Evolutionary conservation across 1,284 basidiomycete species (phyloP).

Genomic region (Agroathelia rolfsii): DNA sequence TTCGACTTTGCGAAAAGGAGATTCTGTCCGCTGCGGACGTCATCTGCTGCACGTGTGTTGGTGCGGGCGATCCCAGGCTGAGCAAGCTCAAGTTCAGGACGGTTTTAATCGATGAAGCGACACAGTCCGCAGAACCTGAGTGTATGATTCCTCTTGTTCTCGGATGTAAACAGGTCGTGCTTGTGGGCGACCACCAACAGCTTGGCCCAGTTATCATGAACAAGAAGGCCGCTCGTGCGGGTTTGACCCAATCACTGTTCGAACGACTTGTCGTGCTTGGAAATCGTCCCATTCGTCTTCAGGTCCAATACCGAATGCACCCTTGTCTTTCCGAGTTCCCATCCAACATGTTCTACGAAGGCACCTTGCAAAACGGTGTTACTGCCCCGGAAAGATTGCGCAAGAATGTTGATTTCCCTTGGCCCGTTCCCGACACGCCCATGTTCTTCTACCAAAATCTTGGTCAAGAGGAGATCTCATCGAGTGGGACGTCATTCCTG

Average conservation of each 20-base stretch:
- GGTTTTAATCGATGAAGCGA: slow-evolving; percentile 97
- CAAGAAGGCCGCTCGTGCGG: slow-evolving; percentile 97
- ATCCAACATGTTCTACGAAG: slow-evolving; percentile 99
- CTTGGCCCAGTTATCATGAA: slow-evolving; percentile 99
- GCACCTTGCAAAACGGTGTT: slow-evolving; percentile 97
- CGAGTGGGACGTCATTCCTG: slow-evolving; percentile 95
- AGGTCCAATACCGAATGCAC: slow-evolving; percentile 99
- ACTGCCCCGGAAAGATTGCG: slow-evolving; percentile 94
- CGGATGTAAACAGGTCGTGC: slow-evolving; percentile 96
- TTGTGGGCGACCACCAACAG: slow-evolving; percentile 98
- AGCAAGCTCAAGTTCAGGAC: slow-evolving; percentile 97
- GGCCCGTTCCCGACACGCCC: slow-evolving; percentile 95
- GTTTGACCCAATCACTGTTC: slow-evolving; percentile 94
- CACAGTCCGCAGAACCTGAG: slow-evolving; percentile 98
- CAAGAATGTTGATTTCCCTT: slow-evolving; percentile 98
- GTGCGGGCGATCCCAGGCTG: slow-evolving; percentile 91
- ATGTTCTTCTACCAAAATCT: slow-evolving; percentile 99
- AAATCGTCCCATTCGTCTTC: slow-evolving; percentile 94
- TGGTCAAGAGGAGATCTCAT: slow-evolving; percentile 98
- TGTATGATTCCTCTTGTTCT: slow-evolving; percentile 99
- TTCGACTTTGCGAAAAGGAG: slow-evolving; percentile 94
- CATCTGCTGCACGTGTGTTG: slow-evolving; percentile 98
- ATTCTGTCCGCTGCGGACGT: slow-evolving; percentile 93
- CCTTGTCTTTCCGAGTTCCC: slow-evolving; percentile 99
- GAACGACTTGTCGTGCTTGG: slow-evolving; percentile 93